phyloP scores from a whole-genome alignment of 768 basidiomycete species.

The Boletus edulis region DNA sequence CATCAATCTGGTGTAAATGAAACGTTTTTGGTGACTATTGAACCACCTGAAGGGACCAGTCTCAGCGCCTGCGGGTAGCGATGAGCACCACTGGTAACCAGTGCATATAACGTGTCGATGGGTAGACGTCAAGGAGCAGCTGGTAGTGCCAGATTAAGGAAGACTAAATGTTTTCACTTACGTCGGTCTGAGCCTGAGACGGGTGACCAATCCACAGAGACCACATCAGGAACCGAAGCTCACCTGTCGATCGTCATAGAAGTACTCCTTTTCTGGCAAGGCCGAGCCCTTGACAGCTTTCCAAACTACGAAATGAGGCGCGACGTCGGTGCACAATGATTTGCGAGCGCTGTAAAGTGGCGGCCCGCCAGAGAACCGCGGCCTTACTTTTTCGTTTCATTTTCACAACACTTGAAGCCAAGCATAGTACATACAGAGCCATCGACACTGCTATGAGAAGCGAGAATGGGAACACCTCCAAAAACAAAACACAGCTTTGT shows the following conservation, averaged over 20 bases:
- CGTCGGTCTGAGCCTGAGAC: constrained; percentile 14
- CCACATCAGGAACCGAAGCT: constrained; percentile 27
- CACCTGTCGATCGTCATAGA: constrained; percentile 26
- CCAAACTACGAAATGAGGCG: constrained; percentile 10
- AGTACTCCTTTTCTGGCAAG: constrained; percentile 18
- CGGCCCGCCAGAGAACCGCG: background rate
- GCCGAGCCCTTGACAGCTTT: constrained; percentile 21
- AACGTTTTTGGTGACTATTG: constrained; percentile 6
- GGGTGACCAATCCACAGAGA: constrained; percentile 6
- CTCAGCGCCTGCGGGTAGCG: background rate
- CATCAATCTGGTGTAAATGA: constrained; percentile 7
- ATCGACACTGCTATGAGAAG: background rate
- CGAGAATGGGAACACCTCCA: constrained; percentile 1
- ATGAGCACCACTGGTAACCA: background rate
- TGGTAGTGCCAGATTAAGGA: constrained; percentile 2
- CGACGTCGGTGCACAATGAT: constrained; percentile 1
- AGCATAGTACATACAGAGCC: background rate
- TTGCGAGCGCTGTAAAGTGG: background rate
- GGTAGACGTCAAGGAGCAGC: constrained; percentile 23
- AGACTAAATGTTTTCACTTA: constrained; percentile 7
- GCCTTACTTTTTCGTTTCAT: background rate
- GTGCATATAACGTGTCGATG: constrained; percentile 17
- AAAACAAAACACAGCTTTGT: constrained; percentile 13
- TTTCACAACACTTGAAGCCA: background rate
- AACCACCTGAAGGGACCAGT: background rate